Conservation (phyloP, 2,329 filamentous ascomycete genomes). For the Akanthomyces dipterigenus region DNA sequence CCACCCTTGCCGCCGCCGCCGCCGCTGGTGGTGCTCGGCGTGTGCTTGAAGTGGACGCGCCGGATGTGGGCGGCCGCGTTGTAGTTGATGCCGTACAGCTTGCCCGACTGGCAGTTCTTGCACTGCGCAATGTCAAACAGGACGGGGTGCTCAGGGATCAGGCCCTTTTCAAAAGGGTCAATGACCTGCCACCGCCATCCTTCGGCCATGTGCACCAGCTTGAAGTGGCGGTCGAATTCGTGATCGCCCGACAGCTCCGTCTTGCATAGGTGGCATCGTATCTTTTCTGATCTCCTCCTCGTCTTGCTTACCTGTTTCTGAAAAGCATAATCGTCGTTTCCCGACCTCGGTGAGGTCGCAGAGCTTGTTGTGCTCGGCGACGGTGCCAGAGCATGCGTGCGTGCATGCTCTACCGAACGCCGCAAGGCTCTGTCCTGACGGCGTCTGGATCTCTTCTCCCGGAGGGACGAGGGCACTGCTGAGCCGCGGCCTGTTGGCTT, state of each 20-base stretch:
- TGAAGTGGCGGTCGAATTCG: not conserved
- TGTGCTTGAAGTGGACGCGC: constrained; percentile 75
- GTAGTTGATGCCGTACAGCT: constrained; percentile 86
- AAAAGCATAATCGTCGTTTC: too few relatives aligned
- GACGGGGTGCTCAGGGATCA: constrained; percentile 25
- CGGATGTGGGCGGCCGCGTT: constrained; percentile 89
- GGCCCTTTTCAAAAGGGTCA: not conserved
- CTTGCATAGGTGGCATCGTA: not conserved
- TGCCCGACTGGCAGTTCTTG: constrained; percentile 71
- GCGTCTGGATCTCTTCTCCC: too few relatives aligned
- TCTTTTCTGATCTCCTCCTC: not conserved
- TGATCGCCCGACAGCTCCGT: not conserved
- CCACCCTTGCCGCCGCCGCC: constrained; percentile 31
- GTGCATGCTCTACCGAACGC: too few relatives aligned
- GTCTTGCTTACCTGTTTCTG: not conserved
- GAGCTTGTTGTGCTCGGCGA: too few relatives aligned
- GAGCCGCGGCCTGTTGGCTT: too few relatives aligned
- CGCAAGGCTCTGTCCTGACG: too few relatives aligned
- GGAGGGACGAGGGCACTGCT: too few relatives aligned
- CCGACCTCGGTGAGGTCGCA: too few relatives aligned
- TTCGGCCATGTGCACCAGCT: not conserved
- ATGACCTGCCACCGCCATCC: not conserved
- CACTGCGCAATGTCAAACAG: constrained; percentile 63
- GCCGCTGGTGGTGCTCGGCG: constrained; percentile 35
- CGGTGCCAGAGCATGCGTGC: too few relatives aligned